Base-by-base conservation (phyloP, 192 early-diverging fungal genomes). In the Coemansia sp. region DNA sequence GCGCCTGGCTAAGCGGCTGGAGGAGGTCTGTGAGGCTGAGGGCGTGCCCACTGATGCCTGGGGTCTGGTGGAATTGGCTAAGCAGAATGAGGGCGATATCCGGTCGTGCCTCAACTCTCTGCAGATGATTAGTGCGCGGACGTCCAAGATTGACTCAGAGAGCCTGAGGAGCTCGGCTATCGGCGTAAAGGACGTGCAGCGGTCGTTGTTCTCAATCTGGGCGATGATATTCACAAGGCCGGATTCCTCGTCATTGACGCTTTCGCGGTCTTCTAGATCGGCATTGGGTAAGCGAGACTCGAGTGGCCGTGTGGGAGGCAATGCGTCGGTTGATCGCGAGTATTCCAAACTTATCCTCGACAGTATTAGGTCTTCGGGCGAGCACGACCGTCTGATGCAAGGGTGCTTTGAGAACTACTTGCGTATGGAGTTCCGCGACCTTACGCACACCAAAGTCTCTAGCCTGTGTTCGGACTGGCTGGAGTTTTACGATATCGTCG, bases 331-430 rank as follows among this genome's bases (percentile, higher is more conserved):
- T 5, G 70, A 70, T 3, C 78, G 46, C 40, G 71, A 49, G 41
- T 72, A 75, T 38, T 60, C 58, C 27, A 58, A 81, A 13, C 64
- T 94, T 40, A 65, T 85, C 0, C 46, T 81, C 6, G 62, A 89
- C 0, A 80, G 92, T 7, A 77, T 77, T 9, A 50, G 72, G 20
- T 62, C 78, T 5, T 69, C 88, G 64, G 94, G 93, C n/a, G 95
- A 97, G 69, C 88, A 89, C 64, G 95, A 97, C 36, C 93, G 93
- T 38, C 69, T 98, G 8, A 85, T 96, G 72, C 91, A 94, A 80
- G 95, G 95, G 2, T 97, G 94, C 70, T 95, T 92, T 83, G 95
- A 98, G 67, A 94, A 94, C 74, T 98, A 94, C 81, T 87, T 92
- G 9, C 78, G 86, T 27, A 89, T 92, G 87, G 88, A 90, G 29